Base-by-base conservation (phyloP, 1,284 basidiomycete species). In the Phellopilus nigrolimitatus region DNA sequence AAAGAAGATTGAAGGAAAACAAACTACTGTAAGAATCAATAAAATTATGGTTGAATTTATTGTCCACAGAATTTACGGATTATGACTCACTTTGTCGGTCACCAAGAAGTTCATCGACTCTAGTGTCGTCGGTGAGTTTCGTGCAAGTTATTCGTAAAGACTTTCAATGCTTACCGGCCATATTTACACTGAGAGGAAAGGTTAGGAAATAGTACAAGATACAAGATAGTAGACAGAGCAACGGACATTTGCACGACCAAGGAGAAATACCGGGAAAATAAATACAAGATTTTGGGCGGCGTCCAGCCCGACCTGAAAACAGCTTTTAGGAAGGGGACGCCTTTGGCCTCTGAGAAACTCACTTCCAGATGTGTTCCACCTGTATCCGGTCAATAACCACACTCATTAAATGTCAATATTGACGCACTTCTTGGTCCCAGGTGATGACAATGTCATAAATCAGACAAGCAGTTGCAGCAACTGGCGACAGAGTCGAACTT, bases 351-450 rank as follows among this genome's bases (percentile, higher is more conserved):
- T 13, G 27, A 40, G 33, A 1, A 10, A 48, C 47, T 15, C 9
- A 48, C 47, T 48, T 48, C 47, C 47, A 48, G 13, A 48, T 48
- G 19, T 48, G 39, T 38, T 48, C 47, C 7, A 48, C 36, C 47
- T 48, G 36, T 10, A 3, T 4, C 10, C 9, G 21, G 4, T 22
- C n/a, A 38, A 19, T 12, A 17, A 17, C 15, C 13, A 24, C n/a
- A 37, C 6, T 22, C 25, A 46, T 46, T 38, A n/a, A n/a, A n/a
- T 17, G 19, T 8, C 17, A 33, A 2, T 39, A 15, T 2, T 22
- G 9, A 22, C 31, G 31, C 6, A 48, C 47, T 19, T 48, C 47
- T 27, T 48, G 47, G 47, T 48, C 47, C 22, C 34, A 24, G n/a
- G 33, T 22, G 24, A 48, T 48, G 13, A 48, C 15, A 3, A 48